These are phyloP conservation scores for Aspergillus terreus DNA, from an alignment of 2,329 filamentous ascomycete genomes.

Conservation along the genomic window DNA sequence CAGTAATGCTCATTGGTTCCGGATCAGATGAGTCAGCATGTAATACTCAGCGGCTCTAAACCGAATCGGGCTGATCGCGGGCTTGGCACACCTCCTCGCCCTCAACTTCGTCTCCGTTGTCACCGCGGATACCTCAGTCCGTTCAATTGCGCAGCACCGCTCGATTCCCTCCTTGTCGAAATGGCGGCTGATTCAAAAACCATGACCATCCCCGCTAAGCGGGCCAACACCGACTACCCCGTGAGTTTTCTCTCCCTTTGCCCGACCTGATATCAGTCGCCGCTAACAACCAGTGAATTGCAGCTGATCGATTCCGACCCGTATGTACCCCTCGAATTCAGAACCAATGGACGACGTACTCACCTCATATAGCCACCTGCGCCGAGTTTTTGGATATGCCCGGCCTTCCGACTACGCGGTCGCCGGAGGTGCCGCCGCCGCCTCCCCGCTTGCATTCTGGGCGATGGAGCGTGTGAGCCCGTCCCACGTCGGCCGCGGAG, in stretches of 20 bases:
- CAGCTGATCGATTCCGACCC: slow-evolving; percentile 99
- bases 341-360: slow-evolving; percentile 16
- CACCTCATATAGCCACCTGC: slow-evolving; percentile 68
- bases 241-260: slow-evolving; percentile 53
- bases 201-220: slow-evolving; percentile 68
- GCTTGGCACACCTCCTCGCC: slow-evolving; percentile 22
- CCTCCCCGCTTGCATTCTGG: slow-evolving; percentile 70
- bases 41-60: neutral
- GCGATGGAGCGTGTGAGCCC: slow-evolving; percentile 81
- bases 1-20: too few species aligned
- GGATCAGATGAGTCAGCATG: neutral
- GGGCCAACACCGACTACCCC: slow-evolving; percentile 77
- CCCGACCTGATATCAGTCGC: neutral
- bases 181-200: slow-evolving; percentile 39
- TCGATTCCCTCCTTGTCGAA: slow-evolving; percentile 14
- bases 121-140: slow-evolving; percentile 16
- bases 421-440: slow-evolving; percentile 65
- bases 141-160: slow-evolving; percentile 11
- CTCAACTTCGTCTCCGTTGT: slow-evolving; percentile 27
- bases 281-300: slow-evolving; percentile 22
- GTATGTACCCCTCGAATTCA: slow-evolving; percentile 53
- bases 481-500: slow-evolving; percentile 76
- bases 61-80: neutral
- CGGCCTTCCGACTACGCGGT: slow-evolving; percentile 76
- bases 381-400: slow-evolving; percentile 83